Evolutionary conservation across 495 filamentous ascomycete species (phyloP).

Genomic region (Tuber aestivum): DNA sequence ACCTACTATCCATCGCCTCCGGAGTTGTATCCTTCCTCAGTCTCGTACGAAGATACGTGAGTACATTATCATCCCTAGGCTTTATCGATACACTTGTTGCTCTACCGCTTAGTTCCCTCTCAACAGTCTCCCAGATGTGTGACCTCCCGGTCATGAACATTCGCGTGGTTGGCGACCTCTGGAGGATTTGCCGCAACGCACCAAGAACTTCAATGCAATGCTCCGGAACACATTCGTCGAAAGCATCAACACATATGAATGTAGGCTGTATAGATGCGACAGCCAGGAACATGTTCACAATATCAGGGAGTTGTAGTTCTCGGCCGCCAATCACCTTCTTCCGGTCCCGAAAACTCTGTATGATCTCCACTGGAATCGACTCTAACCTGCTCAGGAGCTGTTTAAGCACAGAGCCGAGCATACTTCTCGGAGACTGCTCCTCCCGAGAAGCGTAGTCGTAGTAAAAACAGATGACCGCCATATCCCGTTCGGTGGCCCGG

Average conservation of each 20-base stretch:
- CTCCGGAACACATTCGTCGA: background rate
- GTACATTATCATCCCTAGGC: background rate
- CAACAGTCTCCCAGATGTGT: background rate
- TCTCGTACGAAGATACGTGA: background rate
- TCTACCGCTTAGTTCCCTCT: background rate
- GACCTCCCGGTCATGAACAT: background rate
- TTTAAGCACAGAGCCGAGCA: background rate
- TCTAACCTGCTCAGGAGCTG: background rate
- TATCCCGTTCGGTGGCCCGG: background rate
- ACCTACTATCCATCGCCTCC: background rate
- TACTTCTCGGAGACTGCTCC: background rate
- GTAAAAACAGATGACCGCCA: background rate
- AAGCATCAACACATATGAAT: background rate
- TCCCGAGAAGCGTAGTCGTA: background rate
- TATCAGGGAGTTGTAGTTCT: background rate
- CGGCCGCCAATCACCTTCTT: background rate
- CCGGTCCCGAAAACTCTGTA: background rate
- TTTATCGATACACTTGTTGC: background rate
- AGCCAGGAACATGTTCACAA: background rate
- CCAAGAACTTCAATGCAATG: background rate
- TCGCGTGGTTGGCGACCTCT: background rate
- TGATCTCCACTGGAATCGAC: background rate
- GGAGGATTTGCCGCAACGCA: background rate
- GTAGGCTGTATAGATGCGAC: background rate
- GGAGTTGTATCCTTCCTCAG: background rate